Evolutionary conservation across 441 rosid genomes (phyloP).

Genomic region (Populus hybrid): DNA sequence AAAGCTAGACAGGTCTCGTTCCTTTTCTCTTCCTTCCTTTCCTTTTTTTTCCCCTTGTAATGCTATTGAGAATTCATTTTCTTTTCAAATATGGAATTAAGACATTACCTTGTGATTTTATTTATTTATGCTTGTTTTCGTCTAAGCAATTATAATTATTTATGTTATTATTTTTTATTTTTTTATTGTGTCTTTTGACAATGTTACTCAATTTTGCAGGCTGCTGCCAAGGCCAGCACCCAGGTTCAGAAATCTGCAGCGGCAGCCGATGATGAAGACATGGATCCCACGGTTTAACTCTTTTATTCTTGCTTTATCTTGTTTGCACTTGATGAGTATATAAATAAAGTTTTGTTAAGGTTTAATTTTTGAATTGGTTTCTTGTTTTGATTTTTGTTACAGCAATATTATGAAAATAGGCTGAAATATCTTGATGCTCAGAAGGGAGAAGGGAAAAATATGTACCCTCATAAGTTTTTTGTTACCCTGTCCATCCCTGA

Average conservation of each 20-base stretch:
- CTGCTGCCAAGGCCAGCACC: slow-evolving; percentile 39
- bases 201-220: slow-evolving; percentile 18
- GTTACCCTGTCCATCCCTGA: slow-evolving; percentile 49
- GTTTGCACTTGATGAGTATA: too few relatives aligned
- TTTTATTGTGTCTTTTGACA: not conserved
- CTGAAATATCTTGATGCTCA: slow-evolving; percentile 51
- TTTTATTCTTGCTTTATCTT: not conserved
- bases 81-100: too few relatives aligned
- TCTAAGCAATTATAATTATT: not conserved
- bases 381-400: slow-evolving; percentile 22
- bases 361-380: not conserved
- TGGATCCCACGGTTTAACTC: slow-evolving; percentile 71
- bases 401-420: slow-evolving; percentile 80
- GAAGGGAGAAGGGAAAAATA: slow-evolving; percentile 62
- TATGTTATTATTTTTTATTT: too few relatives aligned
- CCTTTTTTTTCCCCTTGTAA: too few relatives aligned
- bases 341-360: not conserved
- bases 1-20: slow-evolving; percentile 65
- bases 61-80: not conserved
- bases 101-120: not conserved
- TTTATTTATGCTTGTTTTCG: not conserved
- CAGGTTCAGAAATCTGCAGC: slow-evolving; percentile 43
- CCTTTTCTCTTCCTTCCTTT: too few relatives aligned
- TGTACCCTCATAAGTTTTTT: slow-evolving; percentile 73
- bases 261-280: slow-evolving; percentile 69